Evolutionary conservation across 441 rosid species (phyloP).

Genomic region (Mallotus japonicus): DNA sequence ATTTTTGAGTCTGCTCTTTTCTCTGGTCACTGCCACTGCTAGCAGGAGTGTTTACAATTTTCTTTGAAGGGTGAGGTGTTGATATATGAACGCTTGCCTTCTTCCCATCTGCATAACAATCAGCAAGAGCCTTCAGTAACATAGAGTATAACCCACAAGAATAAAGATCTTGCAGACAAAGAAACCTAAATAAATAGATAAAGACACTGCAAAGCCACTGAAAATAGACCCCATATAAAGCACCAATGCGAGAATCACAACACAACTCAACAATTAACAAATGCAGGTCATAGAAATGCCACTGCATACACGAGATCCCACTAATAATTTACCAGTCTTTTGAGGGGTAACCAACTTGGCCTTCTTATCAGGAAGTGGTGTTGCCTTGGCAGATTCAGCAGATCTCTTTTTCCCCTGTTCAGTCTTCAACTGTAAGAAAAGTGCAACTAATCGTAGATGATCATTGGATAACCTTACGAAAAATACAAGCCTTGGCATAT

Average conservation of each 20-base stretch:
- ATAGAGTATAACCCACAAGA: neutral
- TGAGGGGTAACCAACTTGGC: slow-evolving; percentile 59
- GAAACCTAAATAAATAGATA: neutral
- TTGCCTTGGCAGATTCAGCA: slow-evolving; percentile 44
- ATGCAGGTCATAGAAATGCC: neutral
- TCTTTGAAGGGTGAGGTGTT: slow-evolving; percentile 82
- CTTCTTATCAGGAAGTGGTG: slow-evolving; percentile 56
- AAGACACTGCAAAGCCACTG: neutral
- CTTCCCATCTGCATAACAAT: slow-evolving; percentile 41
- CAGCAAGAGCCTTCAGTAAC: neutral
- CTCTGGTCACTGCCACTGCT: slow-evolving; percentile 35
- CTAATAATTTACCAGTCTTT: slow-evolving; percentile 48
- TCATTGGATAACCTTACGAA: neutral
- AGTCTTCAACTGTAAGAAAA: slow-evolving; percentile 34
- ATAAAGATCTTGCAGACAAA: neutral
- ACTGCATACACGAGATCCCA: neutral
- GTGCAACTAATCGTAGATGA: neutral
- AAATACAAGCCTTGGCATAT: neutral
- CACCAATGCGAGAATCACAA: too few species aligned
- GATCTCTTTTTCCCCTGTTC: slow-evolving; percentile 65
- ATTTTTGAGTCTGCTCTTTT: slow-evolving; percentile 45
- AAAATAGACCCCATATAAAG: neutral
- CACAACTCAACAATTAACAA: neutral
- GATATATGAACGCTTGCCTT: slow-evolving; percentile 52
- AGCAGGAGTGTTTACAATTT: slow-evolving; percentile 40